Evolutionary conservation across 2,329 filamentous ascomycete genomes (phyloP), one percentile per base, ranked within the genome.

Genomic region (Botrytis porri): DNA sequence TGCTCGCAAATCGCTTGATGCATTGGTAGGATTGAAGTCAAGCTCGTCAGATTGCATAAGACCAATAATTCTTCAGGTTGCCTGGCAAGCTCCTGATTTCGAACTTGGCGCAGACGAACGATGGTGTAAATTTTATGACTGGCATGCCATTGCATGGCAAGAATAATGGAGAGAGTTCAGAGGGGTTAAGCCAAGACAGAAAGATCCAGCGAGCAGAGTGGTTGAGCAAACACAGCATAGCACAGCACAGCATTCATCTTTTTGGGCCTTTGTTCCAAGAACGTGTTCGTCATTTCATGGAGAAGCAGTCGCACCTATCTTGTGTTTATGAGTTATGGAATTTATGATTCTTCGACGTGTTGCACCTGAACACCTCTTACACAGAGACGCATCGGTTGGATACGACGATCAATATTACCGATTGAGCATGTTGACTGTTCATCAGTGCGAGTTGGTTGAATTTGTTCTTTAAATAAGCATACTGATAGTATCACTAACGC

Each of bases 41-140:
- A 91, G 88, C 84, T 80, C 82, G 84, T 87, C 84, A 82, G 86
- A 85, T 83, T 83, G 85, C 84, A 81, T 78, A 81, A 82, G 81
- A 80, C 57, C 82, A 81, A 80, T 81, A 81, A 81, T 78, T 80
- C 80, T 81, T 77, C 77, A 74, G 82, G 82, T 82, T 81, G 85
- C 85, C 86, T 88, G 86, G 85, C 86, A 87, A 88, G 86, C 86
- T 83, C 81, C 79, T 73, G 69, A 75, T 76, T 69, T 76, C 77
- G 80, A 80, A 78, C 76, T 76, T 78, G 77, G 80, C 77, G 81
- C 80, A 81, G 80, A 80, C 78, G 75, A 73, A 73, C 70, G 76
- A 78, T 78, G 76, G 75, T 73, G 75, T 75, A 61, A 72, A 73
- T 51, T 39, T 25, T 18, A 62, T 69, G 57, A 70, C 65, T 37